Base-by-base conservation (phyloP, 441 rosid species). In the Francoa sonchifolia region DNA sequence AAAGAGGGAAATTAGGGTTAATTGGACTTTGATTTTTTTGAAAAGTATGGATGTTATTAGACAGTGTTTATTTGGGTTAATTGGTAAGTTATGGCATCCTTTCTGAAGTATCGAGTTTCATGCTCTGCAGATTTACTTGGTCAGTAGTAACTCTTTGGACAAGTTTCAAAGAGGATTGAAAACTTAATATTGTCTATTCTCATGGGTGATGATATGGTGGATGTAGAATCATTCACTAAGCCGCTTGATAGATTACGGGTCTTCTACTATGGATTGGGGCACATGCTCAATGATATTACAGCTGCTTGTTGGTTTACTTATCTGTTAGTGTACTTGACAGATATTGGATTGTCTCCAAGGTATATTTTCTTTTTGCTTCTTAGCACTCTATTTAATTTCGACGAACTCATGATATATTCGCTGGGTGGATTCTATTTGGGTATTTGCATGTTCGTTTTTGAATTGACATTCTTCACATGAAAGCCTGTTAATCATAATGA, bases 241-340 rank as follows among this genome's bases (percentile, higher is more conserved):
- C 85, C 83, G 6, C 59, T 79, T 25, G 77, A 81, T 55, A 82
- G 98, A 69, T 54, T 32, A 66, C 53, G 84, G 18, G 81, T 85
- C 22, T 68, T 82, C 57, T 89, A 44, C 52, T 89, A 85, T 68
- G 98, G 96, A 12, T 71, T 77, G 12, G 94, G 98, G 2, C 98
- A 89, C 57, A 82, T 89, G 94, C 94, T 89, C 12, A 89, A 89
- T 62, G 96, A 89, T 66, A 79, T 89, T 58, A 79, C 96, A 44
- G 73, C 98, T 62, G 74, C 98, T 34, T 85, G 96, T 50, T 89
- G 98, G 98, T 89, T 89, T 68, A 89, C 96, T 29, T 85, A 89
- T 67, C 89, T 85, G 55, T 71, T 89, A 41, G 33, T 82, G 20
- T 85, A 85, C 72, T 61, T 89, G 62, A 79, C 92, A 6, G 82